These are phyloP conservation scores for Hanseniaspora opuntiae DNA, from an alignment of 805 yeast genomes.

Conservation along the genomic window DNA sequence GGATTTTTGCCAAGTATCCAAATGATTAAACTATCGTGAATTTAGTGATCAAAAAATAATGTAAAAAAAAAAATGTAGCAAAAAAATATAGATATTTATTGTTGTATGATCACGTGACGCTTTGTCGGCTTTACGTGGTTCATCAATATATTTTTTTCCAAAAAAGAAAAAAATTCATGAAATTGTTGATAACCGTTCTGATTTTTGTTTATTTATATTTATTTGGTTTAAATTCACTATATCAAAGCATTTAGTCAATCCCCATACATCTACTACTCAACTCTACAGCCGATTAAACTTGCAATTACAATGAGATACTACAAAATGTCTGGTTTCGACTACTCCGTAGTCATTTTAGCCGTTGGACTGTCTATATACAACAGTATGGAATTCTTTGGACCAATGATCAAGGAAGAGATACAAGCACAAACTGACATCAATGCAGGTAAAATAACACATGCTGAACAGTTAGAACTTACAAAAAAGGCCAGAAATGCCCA, in stretches of 20 bases:
- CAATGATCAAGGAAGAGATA: constrained; percentile 9
- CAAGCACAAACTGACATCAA: constrained; percentile 10
- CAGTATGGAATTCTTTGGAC: constrained; percentile 7
- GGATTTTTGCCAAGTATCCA: too few species aligned
- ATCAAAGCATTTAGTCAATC: too few species aligned
- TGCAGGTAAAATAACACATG: constrained; percentile 2
- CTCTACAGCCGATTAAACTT: too few species aligned
- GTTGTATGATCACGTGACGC: background rate
- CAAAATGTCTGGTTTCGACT: constrained; percentile 5
- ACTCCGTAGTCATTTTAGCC: constrained; percentile 1
- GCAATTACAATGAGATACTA: constrained; percentile 3
- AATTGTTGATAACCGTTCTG: too few species aligned
- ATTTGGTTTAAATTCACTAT: background rate
- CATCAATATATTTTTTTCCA: too few species aligned
- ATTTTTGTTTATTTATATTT: too few species aligned
- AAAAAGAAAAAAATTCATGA: too few species aligned
- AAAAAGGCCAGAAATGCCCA: background rate
- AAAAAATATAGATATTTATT: background rate
- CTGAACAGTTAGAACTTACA: background rate
- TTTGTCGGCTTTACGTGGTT: background rate
- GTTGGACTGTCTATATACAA: constrained; percentile 5
- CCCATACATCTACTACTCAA: too few species aligned
- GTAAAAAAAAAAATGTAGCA: background rate
- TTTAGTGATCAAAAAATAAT: background rate
- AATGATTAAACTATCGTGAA: background rate